Evolutionary conservation across 495 filamentous ascomycete genomes (phyloP), one percentile per base, ranked within the genome.

Genomic region (Xanthoparmelia taractica): DNA sequence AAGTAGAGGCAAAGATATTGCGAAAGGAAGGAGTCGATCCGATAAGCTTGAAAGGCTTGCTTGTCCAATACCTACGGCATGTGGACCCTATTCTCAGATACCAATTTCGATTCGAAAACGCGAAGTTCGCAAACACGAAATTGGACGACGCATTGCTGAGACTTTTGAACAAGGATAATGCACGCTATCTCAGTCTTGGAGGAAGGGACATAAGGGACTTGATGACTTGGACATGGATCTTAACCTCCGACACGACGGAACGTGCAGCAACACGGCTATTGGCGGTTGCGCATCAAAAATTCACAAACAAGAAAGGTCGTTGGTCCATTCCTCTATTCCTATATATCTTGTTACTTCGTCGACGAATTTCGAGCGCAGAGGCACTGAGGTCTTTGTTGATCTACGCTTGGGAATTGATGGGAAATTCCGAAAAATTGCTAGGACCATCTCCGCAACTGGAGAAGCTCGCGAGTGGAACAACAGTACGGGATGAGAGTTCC

Each of bases 181-280:
- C 70, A 36, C 62, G 54, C 0, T 80, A 75, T 34, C 70, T 87
- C 4, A 61, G 45, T 7, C 38, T 43, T 10, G 73, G 73, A 40
- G 76, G 77, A 6, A 83, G 78, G 64, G 68, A 64, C 34, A 60
- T 74, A 4, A 66, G 72, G n/a, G 81, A 87, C 73, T 75, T 87
- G 33, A 72, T 79, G 61, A 65, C 72, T 10, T 88, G 85, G 85
- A 75, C 78, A 8, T 85, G 82, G 82, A 74, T 87, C 20, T 64
- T 88, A 60, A 77, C 72, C 41, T 74, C 78, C 34, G 63, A 65
- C 34, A 74, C 77, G 57, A 59, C 73, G 0, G 70, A 75, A 20
- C 64, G 74, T 56, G 80, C 82, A 17, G 73, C 71, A 13, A 59
- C 73, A 43, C 73, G 80, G 38, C 59, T 85, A 8, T 71, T 82